Percentiles rank a stretch among this genome's conserved stretches.
Evolutionary conservation across 1,284 basidiomycete species (phyloP).

Genomic region (Cerrena zonata): DNA sequence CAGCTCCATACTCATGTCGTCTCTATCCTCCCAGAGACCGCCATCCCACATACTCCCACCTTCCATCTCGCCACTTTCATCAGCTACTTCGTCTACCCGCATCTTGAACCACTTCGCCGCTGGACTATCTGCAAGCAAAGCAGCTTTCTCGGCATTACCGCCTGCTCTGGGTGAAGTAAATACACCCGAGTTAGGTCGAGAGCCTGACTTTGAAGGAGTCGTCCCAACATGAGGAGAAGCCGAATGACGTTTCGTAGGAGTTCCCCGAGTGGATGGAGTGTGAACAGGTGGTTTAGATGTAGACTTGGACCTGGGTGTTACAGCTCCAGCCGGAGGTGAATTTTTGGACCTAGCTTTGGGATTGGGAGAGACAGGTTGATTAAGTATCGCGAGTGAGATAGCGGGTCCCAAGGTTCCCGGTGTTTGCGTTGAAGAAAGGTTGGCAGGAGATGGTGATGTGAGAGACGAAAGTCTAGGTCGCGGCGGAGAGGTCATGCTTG

Average conservation of each 20-base stretch:
- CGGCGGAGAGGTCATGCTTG: slow-evolving; percentile 18
- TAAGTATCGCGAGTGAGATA: too few species aligned
- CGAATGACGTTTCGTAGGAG: slow-evolving; percentile 2
- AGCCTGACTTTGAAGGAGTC: background rate
- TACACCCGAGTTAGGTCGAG: background rate
- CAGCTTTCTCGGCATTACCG: slow-evolving; percentile 8
- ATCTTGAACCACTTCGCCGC: slow-evolving; percentile 14
- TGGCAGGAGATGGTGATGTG: background rate
- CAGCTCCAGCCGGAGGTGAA: background rate
- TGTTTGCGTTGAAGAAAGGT: background rate
- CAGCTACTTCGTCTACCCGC: slow-evolving; percentile 15
- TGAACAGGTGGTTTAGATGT: slow-evolving; percentile 2
- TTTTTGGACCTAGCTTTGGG: background rate
- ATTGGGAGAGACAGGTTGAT: background rate
- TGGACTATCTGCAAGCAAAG: slow-evolving; percentile 13
- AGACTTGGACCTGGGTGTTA: background rate
- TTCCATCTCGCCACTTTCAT: slow-evolving; percentile 8
- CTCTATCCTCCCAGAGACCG: slow-evolving; percentile 27
- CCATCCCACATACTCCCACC: slow-evolving; percentile 3
- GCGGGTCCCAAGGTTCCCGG: background rate
- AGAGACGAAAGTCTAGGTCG: slow-evolving; percentile 10
- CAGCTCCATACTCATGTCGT: slow-evolving; percentile 55
- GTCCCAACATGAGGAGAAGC: background rate
- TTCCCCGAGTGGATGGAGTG: slow-evolving; percentile 8
- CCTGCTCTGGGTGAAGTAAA: background rate